Conservation (phyloP, 305 asterid genomes). For the Fraxinus nigra region DNA sequence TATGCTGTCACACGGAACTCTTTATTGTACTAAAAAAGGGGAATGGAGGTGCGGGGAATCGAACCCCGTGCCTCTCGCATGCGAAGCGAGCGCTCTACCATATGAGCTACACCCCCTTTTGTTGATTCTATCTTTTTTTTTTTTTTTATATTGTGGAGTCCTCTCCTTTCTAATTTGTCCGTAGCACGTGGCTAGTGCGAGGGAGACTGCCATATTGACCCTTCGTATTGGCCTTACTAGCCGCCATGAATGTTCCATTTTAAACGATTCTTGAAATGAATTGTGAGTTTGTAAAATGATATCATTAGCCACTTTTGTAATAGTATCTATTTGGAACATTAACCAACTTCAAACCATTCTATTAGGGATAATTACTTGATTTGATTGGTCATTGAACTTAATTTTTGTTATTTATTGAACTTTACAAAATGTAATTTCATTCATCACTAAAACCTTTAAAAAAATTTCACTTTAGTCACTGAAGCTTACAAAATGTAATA, state of each 20-base stretch:
- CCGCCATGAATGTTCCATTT: neutral
- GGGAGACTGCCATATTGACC: neutral
- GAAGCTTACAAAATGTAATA: too few relatives aligned
- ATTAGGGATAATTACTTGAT: too few relatives aligned
- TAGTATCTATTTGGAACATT: neutral
- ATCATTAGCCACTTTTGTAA: neutral
- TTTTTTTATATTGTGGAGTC: too few relatives aligned
- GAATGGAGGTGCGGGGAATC: conserved; percentile 97
- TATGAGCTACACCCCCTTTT: conserved; percentile 16
- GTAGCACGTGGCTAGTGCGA: neutral
- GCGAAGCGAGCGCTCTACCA: conserved; percentile 99
- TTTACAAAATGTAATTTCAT: too few relatives aligned
- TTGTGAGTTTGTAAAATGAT: neutral
- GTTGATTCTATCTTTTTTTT: neutral
- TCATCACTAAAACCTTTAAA: too few relatives aligned
- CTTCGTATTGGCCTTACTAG: neutral
- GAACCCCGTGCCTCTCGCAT: conserved; percentile 99
- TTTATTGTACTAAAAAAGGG: neutral
- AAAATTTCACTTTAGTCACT: too few relatives aligned
- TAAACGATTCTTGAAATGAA: neutral
- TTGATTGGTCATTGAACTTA: too few relatives aligned
- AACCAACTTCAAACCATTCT: neutral
- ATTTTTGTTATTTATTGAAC: too few relatives aligned
- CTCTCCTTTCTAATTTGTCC: neutral
- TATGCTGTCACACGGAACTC: too few relatives aligned